Conservation (phyloP, 73 alveolate species). For the Paramecium octaurelia region DNA sequence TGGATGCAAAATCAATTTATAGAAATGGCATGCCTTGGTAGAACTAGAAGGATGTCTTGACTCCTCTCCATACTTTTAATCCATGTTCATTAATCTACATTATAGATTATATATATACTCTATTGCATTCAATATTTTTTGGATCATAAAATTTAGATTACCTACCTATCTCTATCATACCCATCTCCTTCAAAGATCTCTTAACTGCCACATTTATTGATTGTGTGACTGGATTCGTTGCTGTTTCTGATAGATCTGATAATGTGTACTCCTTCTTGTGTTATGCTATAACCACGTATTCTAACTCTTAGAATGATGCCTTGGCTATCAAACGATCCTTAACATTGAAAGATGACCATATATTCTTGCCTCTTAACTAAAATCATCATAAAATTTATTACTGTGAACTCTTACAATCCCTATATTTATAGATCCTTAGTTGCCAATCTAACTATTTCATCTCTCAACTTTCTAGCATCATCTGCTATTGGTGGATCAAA, state of each 20-base stretch:
- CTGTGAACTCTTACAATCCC: not conserved
- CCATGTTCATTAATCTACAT: conserved; percentile 44
- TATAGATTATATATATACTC: not conserved
- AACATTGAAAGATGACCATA: not conserved
- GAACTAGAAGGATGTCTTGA: conserved; percentile 31
- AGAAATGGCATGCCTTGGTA: conserved; percentile 58
- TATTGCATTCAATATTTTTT: not conserved
- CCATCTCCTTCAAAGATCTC: not conserved
- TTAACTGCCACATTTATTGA: not conserved
- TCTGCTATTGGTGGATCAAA: conserved; percentile 27
- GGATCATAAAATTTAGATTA: conserved; percentile 20
- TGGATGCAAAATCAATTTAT: conserved; percentile 64
- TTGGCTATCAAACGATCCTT: not conserved
- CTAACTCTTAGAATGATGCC: not conserved
- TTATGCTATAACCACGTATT: not conserved
- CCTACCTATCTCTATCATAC: conserved; percentile 24
- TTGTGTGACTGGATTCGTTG: not conserved
- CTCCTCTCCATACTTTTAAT: conserved; percentile 70
- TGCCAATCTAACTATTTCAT: not conserved
- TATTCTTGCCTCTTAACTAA: conserved; percentile 27
- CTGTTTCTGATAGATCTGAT: not conserved
- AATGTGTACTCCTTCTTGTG: not conserved
- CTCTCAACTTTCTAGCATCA: not conserved
- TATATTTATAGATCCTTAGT: not conserved
- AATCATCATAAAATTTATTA: not conserved